A percentile compares a stretch with the other conserved stretches of the same genome.
These are phyloP conservation scores for Nannochloris sp. DNA, from an alignment of 139 green algal species.

Conservation along the genomic window DNA sequence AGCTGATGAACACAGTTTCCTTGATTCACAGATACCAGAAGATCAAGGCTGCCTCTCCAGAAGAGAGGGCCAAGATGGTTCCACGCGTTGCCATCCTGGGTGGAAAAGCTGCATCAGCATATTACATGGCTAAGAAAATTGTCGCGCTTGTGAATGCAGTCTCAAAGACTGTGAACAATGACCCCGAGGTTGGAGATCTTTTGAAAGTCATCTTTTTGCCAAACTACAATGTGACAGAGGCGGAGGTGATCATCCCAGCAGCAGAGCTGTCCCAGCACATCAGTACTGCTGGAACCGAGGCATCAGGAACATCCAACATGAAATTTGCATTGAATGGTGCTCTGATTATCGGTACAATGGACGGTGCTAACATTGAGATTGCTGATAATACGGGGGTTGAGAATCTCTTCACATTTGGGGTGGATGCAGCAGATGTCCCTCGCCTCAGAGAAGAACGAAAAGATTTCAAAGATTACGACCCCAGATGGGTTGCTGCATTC, in stretches of 20 bases:
- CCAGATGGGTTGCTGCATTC: constrained; percentile 51
- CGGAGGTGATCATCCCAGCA: constrained; percentile 76
- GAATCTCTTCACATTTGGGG: constrained; percentile 83
- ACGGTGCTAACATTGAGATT: constrained; percentile 99
- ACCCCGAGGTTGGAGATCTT: constrained; percentile 74
- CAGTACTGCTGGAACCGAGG: constrained; percentile 76
- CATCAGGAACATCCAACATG: constrained; percentile 96
- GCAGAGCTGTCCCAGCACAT: constrained; percentile 80
- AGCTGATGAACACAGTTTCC: constrained; percentile 59
- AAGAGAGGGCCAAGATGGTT: constrained; percentile 45
- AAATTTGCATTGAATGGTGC: constrained; percentile 98
- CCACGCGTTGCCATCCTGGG: constrained; percentile 62
- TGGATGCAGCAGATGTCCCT: constrained; percentile 50
- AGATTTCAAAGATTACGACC: constrained; percentile 69
- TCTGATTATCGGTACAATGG: constrained; percentile 96
- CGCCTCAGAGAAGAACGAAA: constrained; percentile 68
- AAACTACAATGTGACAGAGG: constrained; percentile 91
- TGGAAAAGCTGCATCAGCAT: constrained; percentile 85
- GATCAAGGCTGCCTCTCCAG: constrained; percentile 55
- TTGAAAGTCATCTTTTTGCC: constrained; percentile 89
- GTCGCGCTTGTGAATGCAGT: constrained; percentile 77
- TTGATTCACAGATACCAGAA: constrained; percentile 53
- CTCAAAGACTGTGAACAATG: constrained; percentile 81
- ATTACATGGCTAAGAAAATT: constrained; percentile 98
- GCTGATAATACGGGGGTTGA: constrained; percentile 74